Evolutionary conservation across 2,329 filamentous ascomycete species (phyloP), one percentile per base, ranked within the genome.

Genomic region (Cytospora mali): DNA sequence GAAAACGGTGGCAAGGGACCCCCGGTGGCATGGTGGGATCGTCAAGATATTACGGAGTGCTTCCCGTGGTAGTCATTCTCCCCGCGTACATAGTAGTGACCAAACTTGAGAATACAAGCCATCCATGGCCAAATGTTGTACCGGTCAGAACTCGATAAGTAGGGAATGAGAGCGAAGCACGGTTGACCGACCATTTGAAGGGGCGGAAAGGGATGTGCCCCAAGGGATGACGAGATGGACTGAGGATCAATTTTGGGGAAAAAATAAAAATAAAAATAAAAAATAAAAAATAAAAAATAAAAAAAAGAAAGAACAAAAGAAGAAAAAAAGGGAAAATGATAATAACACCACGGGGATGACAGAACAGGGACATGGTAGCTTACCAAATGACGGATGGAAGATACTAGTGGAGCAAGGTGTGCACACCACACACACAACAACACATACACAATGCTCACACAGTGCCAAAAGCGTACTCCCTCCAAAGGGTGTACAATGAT

Each of bases 401-500:
- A n/a, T 54, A 42, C 50, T 60, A 60, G 57, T 60, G 57, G 50
- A 54, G 49, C 49, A 42, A 58, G 29, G 46, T 23, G 25, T 35
- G 53, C 48, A n/a, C n/a, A 35, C n/a, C 33, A 31, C n/a, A 31
- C 42, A n/a, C 16, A 31, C 46, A n/a, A n/a, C n/a, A n/a, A n/a
- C n/a, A n/a, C n/a, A n/a, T n/a, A n/a, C n/a, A n/a, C n/a, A n/a
- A n/a, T n/a, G n/a, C n/a, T n/a, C n/a, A 29, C 63, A 65, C 63
- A 65, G 55, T 63, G 56, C 55, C 51, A 61, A 33, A 49, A 27
- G 63, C 46, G 55, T 55, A 23, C n/a, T 29, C 39, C 56, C 55
- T 55, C 35, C 21, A 57, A 62, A 65, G 48, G 53, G 52, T 65
- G 61, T 65, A 65, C 64, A 65, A 65, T 63, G 64, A 65, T 65